Base-by-base conservation (phyloP, 805 yeast species). In the Brettanomyces naardenensis region DNA sequence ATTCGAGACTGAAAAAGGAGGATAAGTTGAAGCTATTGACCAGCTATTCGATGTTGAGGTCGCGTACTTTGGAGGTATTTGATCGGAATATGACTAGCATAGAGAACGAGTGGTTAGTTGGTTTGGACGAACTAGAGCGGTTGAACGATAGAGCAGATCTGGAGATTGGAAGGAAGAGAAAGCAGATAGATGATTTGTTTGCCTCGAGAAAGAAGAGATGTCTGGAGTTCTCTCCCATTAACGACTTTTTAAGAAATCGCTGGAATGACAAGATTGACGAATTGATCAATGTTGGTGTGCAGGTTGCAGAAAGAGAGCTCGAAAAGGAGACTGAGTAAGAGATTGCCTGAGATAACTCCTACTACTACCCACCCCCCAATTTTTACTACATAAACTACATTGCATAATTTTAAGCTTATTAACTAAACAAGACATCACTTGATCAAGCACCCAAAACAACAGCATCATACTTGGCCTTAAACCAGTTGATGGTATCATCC, bases 391-490 rank as follows among this genome's bases (percentile, higher is more conserved):
- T n/a, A n/a, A n/a, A n/a, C n/a, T n/a, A n/a, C n/a, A n/a, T n/a
- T n/a, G n/a, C n/a, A n/a, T n/a, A n/a, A n/a, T n/a, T n/a, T n/a
- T n/a, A n/a, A n/a, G n/a, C n/a, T n/a, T n/a, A n/a, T n/a, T n/a
- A n/a, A n/a, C n/a, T n/a, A n/a, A n/a, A n/a, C n/a, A n/a, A n/a
- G n/a, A n/a, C n/a, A n/a, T n/a, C n/a, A n/a, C n/a, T n/a, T n/a
- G n/a, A n/a, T 82, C 81, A 48, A 46, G 52, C 51, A 75, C 79
- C 75, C 69, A 83, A 73, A 64, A 92, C 98, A 62, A 88, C 94
- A 68, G 98, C 98, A 73, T 92, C 98, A 80, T 90, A 92, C 80
- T 84, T 92, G 72, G 88, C 92, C 83, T 92, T 92, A 92, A 92
- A 92, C 98, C 98, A 92, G 68, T 76, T 71, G 69, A 92, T 85